Percentiles rank a stretch among this genome's conserved stretches.
These are phyloP conservation scores for Moesziomyces sp. DNA, from an alignment of 1,284 basidiomycete species.

Conservation along the genomic window DNA sequence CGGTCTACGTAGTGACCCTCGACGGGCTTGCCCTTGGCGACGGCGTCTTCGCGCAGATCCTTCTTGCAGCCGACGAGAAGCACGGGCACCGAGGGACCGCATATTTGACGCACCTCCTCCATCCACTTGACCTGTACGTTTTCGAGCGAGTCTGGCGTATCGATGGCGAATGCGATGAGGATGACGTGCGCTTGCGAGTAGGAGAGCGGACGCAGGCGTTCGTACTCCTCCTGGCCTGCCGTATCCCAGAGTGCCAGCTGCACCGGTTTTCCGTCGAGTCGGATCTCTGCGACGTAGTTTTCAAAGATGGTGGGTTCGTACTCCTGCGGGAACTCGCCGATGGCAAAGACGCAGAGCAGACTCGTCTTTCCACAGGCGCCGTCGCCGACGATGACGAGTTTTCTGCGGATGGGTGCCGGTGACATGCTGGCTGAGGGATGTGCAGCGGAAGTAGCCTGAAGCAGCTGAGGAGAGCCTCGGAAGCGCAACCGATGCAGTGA, in stretches of 20 bases:
- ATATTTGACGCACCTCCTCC: constrained; percentile 65
- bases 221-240: constrained; percentile 93
- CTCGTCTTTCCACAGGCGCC: constrained; percentile 62
- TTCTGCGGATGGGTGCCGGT: constrained; percentile 78
- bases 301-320: constrained; percentile 85
- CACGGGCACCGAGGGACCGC: constrained; percentile 75
- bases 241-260: constrained; percentile 97
- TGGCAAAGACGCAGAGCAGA: constrained; percentile 76
- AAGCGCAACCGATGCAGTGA: background rate
- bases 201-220: constrained; percentile 91
- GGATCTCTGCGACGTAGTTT: constrained; percentile 98
- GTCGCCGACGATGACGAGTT: constrained; percentile 87
- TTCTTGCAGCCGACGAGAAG: constrained; percentile 87
- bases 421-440: constrained; percentile 18
- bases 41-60: constrained; percentile 75
- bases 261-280: constrained; percentile 94
- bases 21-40: constrained; percentile 60
- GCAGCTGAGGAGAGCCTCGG: background rate
- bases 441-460: background rate
- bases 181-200: constrained; percentile 99
- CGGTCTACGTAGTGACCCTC: constrained; percentile 68
- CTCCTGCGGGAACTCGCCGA: constrained; percentile 96
- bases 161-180: constrained; percentile 94
- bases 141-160: constrained; percentile 94
- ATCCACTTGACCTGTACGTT: constrained; percentile 98